A percentile compares a stretch with the other conserved stretches of the same genome.
Conservation (phyloP, 352 stramenopile genomes). For the Thalassiosira hispida region DNA sequence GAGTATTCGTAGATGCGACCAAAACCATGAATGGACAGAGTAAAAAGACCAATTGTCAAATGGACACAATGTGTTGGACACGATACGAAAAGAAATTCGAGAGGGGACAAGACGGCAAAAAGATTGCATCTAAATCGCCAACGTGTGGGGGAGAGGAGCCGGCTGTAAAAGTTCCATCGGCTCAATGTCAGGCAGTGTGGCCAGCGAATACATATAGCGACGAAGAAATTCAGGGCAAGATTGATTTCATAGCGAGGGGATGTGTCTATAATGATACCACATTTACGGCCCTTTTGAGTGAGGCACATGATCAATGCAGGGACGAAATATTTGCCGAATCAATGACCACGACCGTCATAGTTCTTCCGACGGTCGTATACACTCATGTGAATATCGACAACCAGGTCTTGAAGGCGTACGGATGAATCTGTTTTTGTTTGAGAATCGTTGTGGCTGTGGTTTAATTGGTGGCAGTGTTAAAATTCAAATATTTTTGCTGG, state of each 20-base stretch:
- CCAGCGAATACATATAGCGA: constrained; percentile 10
- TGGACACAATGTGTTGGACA: constrained; percentile 23
- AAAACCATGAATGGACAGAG: background rate
- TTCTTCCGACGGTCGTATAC: background rate
- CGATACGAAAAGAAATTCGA: constrained; percentile 16
- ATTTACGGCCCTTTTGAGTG: background rate
- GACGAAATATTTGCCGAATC: constrained; percentile 22
- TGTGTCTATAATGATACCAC: background rate
- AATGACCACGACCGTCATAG: constrained; percentile 1
- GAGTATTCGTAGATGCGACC: background rate
- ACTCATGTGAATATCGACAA: background rate
- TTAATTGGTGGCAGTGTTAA: too few species aligned
- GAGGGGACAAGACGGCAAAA: background rate
- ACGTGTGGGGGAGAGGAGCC: background rate
- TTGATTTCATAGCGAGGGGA: constrained; percentile 6
- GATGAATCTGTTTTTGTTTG: too few species aligned
- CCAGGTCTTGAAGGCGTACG: too few species aligned
- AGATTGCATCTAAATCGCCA: background rate
- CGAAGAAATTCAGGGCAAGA: constrained; percentile 2
- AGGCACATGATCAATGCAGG: background rate
- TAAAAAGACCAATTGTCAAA: constrained; percentile 4
- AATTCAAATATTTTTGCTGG: too few species aligned
- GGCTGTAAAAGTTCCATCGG: background rate
- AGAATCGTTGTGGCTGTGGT: too few species aligned
- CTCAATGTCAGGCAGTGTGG: constrained; percentile 1